A percentile compares a stretch with the other conserved stretches of the same genome.
These are phyloP conservation scores for Aspergillus fumigatiaffinis DNA, from an alignment of 2,329 filamentous ascomycete genomes.

Conservation along the genomic window DNA sequence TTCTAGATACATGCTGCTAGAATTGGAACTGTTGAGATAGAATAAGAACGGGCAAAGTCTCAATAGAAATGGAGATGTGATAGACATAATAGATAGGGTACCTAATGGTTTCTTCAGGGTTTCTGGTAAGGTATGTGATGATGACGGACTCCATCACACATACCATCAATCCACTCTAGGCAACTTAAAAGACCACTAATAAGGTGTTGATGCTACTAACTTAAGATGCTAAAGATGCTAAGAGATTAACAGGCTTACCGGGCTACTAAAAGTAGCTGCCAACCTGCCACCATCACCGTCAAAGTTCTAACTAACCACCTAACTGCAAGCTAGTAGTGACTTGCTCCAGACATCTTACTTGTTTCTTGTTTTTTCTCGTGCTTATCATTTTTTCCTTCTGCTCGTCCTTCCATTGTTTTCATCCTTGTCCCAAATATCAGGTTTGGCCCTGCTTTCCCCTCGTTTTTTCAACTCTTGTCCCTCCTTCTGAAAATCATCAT, in stretches of 20 bases:
- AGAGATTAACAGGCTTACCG: not conserved
- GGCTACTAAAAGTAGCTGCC: not conserved
- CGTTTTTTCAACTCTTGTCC: constrained; percentile 5
- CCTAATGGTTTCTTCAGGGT: not conserved
- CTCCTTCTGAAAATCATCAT: not conserved
- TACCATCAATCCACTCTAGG: not conserved
- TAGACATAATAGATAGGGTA: not conserved
- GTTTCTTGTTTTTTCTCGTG: constrained; percentile 4
- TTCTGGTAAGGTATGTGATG: not conserved
- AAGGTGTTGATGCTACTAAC: too few species aligned
- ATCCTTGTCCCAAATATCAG: constrained; percentile 2
- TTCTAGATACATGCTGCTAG: not conserved
- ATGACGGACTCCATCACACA: not conserved
- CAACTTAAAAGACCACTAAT: not conserved
- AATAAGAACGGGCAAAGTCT: not conserved
- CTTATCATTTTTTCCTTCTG: not conserved
- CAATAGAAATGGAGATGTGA: not conserved
- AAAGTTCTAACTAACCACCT: not conserved
- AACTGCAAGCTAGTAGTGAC: not conserved
- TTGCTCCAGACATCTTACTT: constrained; percentile 1
- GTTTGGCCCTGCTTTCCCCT: not conserved
- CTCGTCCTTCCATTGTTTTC: constrained; percentile 3
- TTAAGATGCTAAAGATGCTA: not conserved
- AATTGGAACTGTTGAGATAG: not conserved
- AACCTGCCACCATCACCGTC: not conserved